These are phyloP conservation scores for Schwanniomyces pseudopolymorphus DNA, from an alignment of 805 yeast species.

Conservation along the genomic window DNA sequence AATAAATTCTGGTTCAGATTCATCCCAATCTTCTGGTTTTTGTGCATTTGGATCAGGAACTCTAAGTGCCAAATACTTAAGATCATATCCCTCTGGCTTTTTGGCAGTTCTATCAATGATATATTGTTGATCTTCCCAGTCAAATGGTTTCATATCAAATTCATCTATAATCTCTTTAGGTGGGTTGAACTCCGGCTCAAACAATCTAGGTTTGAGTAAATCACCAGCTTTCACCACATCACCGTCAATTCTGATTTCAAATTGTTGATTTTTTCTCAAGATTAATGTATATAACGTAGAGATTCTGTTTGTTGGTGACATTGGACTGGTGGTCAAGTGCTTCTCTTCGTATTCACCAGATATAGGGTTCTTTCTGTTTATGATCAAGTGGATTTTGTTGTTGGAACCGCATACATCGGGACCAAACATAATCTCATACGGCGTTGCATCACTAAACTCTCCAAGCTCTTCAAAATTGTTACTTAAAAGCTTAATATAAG, in stretches of 20 bases:
- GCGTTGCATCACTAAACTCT: constrained; percentile 63
- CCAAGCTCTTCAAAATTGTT: constrained; percentile 31
- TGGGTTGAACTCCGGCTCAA: constrained; percentile 68
- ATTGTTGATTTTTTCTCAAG: constrained; percentile 61
- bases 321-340: constrained; percentile 65
- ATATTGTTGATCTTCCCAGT: constrained; percentile 72
- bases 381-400: constrained; percentile 76
- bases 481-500: constrained; percentile 74
- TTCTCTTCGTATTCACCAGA: constrained; percentile 66
- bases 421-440: constrained; percentile 89
- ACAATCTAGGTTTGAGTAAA: constrained; percentile 51
- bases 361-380: constrained; percentile 55
- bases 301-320: constrained; percentile 56
- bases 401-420: constrained; percentile 87
- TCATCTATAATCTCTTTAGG: constrained; percentile 60
- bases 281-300: constrained; percentile 76
- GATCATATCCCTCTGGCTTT: constrained; percentile 89
- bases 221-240: constrained; percentile 69
- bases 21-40: constrained; percentile 83
- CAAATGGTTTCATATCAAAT: constrained; percentile 64
- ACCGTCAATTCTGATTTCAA: constrained; percentile 83
- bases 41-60: constrained; percentile 66
- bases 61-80: constrained; percentile 51
- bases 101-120: constrained; percentile 62
- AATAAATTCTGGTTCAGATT: constrained; percentile 54